Base-by-base conservation (phyloP, 352 stramenopile species). In the Phytophthora lateralis region DNA sequence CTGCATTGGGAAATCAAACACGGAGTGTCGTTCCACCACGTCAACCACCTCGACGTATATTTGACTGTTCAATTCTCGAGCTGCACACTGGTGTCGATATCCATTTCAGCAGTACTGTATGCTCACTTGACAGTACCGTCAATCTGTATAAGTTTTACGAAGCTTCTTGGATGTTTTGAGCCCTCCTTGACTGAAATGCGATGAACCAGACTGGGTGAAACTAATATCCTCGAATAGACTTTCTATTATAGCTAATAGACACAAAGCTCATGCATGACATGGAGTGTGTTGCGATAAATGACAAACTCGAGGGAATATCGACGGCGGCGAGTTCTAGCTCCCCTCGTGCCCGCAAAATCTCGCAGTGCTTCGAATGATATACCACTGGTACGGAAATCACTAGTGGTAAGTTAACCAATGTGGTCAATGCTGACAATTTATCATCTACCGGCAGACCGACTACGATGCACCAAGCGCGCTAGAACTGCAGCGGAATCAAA, bases 241-340 rank as follows among this genome's bases (percentile, higher is more conserved):
- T 41, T 10, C 12, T 9, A 8, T 41, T 41, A 41, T 41, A 18
- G 12, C 14, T 14, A 14, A 3, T 18, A 4, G 30, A 37, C 30
- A 37, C 30, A 37, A 15, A 12, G 30, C 32, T 18, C 35, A 18
- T 41, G 2, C 35, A 41, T 3, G 30, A 15, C 8, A 37, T 37
- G 30, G 10, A 15, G 30, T 37, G 35, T 18, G 37, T n/a, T 41
- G 35, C 35, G 15, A 37, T 46, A 56, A 15, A 56, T 56, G 49
- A 26, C 21, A 34, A 35, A 34, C 8, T 34, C 21, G 29, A 47
- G 12, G 35, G 35, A 18, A 37, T 42, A 32, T 8, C 21, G 15
- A 5, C 32, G 44, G 5, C 43, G 55, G 17, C 55, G 41, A 48
- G 34, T 62, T 41, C 44, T 62, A 55, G 55, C 55, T n/a, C 55